A percentile compares a stretch with the other conserved stretches of the same genome.
Conservation (phyloP, 805 yeast species). For the Wickerhamiella allomyrinae region DNA sequence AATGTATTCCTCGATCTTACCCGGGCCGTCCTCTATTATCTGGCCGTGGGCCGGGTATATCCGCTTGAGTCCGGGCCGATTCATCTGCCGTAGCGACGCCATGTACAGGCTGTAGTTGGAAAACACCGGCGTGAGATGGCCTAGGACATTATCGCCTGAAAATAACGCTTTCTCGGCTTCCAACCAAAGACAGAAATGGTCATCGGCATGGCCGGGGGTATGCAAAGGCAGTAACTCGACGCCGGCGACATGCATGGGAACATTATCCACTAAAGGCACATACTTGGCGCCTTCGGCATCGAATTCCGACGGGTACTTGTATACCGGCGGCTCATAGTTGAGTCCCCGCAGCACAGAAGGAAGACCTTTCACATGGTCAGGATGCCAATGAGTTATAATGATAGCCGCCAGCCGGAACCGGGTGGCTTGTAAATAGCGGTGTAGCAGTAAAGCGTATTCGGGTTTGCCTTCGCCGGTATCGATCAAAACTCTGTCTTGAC, state of each 20-base stretch:
- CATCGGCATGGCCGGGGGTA: constrained; percentile 28
- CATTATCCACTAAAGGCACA: constrained; percentile 16
- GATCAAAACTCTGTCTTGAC: constrained; percentile 19
- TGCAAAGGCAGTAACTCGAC: constrained; percentile 19
- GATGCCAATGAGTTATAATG: constrained; percentile 27
- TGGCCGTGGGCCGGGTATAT: constrained; percentile 29
- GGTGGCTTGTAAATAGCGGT: constrained; percentile 14
- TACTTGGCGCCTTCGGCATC: constrained; percentile 5
- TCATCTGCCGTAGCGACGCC: constrained; percentile 20
- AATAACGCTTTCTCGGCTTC: constrained; percentile 24
- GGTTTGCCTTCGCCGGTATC: constrained; percentile 26
- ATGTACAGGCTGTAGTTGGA: constrained; percentile 21
- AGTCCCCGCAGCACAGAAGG: constrained; percentile 10
- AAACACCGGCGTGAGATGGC: constrained; percentile 27
- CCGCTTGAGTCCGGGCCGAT: constrained; percentile 9
- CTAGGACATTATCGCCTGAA: constrained; percentile 27
- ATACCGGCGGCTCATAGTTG: constrained; percentile 9
- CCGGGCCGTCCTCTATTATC: constrained; percentile 20
- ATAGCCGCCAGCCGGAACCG: constrained; percentile 11
- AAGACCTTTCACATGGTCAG: constrained; percentile 25
- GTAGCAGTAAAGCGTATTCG: constrained; percentile 19
- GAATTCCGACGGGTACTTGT: constrained; percentile 7
- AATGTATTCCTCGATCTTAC: constrained; percentile 22
- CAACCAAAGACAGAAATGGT: constrained; percentile 25
- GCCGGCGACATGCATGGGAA: constrained; percentile 16